Evolutionary conservation across 371 early-diverging fungal genomes (phyloP), one percentile per base, ranked within the genome.

Genomic region (Phascolomyces articulosus): DNA sequence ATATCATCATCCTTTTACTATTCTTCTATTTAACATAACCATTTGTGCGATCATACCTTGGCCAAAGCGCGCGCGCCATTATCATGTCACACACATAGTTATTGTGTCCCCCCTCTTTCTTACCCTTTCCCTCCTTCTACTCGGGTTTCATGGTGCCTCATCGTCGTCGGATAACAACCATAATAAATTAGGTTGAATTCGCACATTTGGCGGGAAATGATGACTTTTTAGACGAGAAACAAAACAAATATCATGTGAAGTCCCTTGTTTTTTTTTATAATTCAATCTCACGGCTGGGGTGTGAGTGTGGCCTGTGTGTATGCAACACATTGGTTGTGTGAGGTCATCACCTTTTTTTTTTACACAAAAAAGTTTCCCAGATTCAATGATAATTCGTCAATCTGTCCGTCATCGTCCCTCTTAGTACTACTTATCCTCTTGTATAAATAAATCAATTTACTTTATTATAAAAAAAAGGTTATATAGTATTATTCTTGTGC

Each of bases 31-130:
- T 34, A 9, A 11, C 23, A 44, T 4, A 13, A 44, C 44, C 16
- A 34, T 51, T 51, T 51, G 51, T 51, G 23, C 51, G n/a, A 51
- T 51, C 23, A 51, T 51, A 51, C 51, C 51, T n/a, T 51, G 51
- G 51, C 51, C 51, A 51, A 51, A 51, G 51, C 51, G 51, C 51
- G 10, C 4, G 20, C 34, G 11, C 34, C 34, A 44, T n/a, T n/a
- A n/a, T n/a, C n/a, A 24, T 51, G 51, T 51, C 51, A 51, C 51
- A 51, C 51, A 51, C 23, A 51, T 4, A 9, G 16, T 47, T 16
- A 47, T 6, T 34, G 34, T n/a, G n/a, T n/a, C n/a, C n/a, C 34
- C 34, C 34, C 34, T 34, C 34, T 34, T n/a, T n/a, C n/a, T n/a
- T n/a, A n/a, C n/a, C n/a, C 34, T 2, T 11, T 9, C 34, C 11